These are phyloP conservation scores for Xanthoconium stramineum DNA, from an alignment of 768 basidiomycete genomes.

Conservation along the genomic window DNA sequence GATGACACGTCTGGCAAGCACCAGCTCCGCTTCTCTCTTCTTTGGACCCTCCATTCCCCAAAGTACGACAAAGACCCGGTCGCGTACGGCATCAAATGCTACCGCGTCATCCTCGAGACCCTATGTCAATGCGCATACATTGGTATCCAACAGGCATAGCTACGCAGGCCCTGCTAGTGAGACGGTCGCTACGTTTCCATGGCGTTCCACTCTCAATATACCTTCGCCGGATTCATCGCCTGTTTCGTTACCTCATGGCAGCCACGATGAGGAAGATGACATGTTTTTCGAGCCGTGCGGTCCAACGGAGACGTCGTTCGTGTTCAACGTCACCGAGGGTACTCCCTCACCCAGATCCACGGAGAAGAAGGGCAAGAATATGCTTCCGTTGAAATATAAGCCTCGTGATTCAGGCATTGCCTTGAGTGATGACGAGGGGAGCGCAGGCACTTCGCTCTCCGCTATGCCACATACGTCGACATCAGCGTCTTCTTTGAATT, in stretches of 20 bases:
- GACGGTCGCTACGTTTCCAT: slow-evolving; percentile 27
- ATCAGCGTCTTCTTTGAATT: slow-evolving; percentile 58
- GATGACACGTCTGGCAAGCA: slow-evolving; percentile 50
- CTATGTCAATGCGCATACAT: slow-evolving; percentile 24
- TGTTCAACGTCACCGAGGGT: slow-evolving; percentile 50
- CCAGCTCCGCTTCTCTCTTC: slow-evolving; percentile 59
- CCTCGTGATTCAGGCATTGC: slow-evolving; percentile 66
- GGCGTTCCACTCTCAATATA: slow-evolving; percentile 37
- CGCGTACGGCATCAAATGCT: slow-evolving; percentile 24
- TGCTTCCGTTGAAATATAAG: slow-evolving; percentile 65
- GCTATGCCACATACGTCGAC: slow-evolving; percentile 58
- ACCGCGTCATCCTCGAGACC: slow-evolving; percentile 4
- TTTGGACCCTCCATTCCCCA: slow-evolving; percentile 50
- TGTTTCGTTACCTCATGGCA: slow-evolving; percentile 27
- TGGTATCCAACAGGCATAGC: slow-evolving; percentile 54
- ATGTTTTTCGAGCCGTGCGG: slow-evolving; percentile 50
- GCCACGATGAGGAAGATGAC: slow-evolving; percentile 49
- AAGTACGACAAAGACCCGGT: slow-evolving; percentile 17
- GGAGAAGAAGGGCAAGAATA: slow-evolving; percentile 18
- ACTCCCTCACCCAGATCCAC: slow-evolving; percentile 55
- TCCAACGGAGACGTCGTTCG: slow-evolving; percentile 50
- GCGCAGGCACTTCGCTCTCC: slow-evolving; percentile 22
- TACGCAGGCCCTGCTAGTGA: slow-evolving; percentile 52
- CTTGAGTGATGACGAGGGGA: slow-evolving; percentile 57
- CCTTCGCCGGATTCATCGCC: slow-evolving; percentile 55